Evolutionary conservation across 108 stramenopile genomes (phyloP).

Genomic region (Poteriospumella lacustris): DNA sequence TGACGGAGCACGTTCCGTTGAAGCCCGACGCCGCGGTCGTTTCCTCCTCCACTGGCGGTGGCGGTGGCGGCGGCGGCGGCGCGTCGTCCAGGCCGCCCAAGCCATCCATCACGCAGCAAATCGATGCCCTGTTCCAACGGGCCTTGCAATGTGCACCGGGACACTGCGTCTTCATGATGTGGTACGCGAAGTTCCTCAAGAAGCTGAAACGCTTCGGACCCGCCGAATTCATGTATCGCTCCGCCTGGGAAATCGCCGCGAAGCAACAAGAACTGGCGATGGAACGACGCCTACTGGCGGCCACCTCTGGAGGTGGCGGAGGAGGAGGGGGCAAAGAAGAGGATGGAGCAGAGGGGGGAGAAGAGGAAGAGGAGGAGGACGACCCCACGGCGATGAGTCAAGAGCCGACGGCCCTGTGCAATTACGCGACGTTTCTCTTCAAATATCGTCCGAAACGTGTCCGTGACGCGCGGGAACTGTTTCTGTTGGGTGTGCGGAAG

Average conservation of each 20-base stretch:
- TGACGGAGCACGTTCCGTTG: not conserved
- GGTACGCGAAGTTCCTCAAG: constrained; percentile 20
- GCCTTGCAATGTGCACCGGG: not conserved
- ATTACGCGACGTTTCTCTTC: constrained; percentile 24
- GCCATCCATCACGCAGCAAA: too few relatives aligned
- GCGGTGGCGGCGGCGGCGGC: too few relatives aligned
- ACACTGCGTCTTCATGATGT: not conserved
- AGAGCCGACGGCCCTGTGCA: constrained; percentile 22
- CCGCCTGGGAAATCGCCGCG: too few relatives aligned
- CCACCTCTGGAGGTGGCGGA: too few relatives aligned
- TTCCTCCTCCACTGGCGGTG: too few relatives aligned
- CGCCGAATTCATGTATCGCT: constrained; percentile 1
- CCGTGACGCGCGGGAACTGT: not conserved
- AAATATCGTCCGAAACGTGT: not conserved
- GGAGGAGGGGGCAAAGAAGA: too few relatives aligned
- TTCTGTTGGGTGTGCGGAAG: not conserved
- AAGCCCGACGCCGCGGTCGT: not conserved
- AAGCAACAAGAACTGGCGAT: too few relatives aligned
- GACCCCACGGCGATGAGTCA: too few relatives aligned
- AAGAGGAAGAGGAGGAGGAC: too few relatives aligned
- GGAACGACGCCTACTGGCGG: too few relatives aligned
- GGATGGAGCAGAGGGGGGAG: too few relatives aligned
- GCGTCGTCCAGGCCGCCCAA: too few relatives aligned
- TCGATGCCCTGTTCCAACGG: not conserved
- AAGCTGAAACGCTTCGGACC: not conserved